Evolutionary conservation across 2,329 filamentous ascomycete genomes (phyloP).

Genomic region (Aciculosporium take): DNA sequence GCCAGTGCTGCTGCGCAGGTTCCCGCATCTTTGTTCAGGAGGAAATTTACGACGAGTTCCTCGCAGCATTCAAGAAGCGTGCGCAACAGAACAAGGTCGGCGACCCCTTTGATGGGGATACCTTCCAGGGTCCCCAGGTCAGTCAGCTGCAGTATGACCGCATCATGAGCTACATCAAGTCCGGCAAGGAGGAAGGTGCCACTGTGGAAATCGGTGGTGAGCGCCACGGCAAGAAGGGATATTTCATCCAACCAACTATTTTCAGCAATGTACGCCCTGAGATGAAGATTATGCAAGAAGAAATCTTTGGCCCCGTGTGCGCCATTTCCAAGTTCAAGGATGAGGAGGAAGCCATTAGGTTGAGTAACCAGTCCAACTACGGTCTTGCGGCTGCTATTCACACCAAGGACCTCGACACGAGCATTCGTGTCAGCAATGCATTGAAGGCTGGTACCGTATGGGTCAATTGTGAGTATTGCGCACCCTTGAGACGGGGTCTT

Average conservation of each 20-base stretch:
- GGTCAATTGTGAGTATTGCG: constrained; percentile 29
- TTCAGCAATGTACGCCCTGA: constrained; percentile 67
- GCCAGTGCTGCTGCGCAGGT: constrained; percentile 58
- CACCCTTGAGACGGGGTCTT: background rate
- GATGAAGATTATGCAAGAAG: constrained; percentile 87
- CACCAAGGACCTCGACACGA: constrained; percentile 70
- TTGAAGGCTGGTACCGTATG: constrained; percentile 56
- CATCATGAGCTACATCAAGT: constrained; percentile 71
- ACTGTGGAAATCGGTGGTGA: constrained; percentile 41
- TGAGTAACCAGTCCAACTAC: constrained; percentile 65
- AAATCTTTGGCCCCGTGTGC: constrained; percentile 84
- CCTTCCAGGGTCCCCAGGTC: constrained; percentile 82
- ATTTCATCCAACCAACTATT: constrained; percentile 86
- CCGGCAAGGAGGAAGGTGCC: constrained; percentile 45
- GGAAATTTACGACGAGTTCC: constrained; percentile 74
- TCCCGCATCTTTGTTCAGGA: constrained; percentile 80
- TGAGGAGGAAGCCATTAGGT: constrained; percentile 61
- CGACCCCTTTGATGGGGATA: constrained; percentile 64
- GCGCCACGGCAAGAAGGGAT: constrained; percentile 58
- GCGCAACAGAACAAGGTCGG: constrained; percentile 63
- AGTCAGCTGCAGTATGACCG: constrained; percentile 76
- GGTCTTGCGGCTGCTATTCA: constrained; percentile 74
- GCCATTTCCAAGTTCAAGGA: constrained; percentile 75
- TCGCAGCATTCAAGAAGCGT: constrained; percentile 65
- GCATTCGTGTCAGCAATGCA: constrained; percentile 62